Evolutionary conservation across 768 basidiomycete species (phyloP), one percentile per base, ranked within the genome.

Genomic region (Tylopilus vinaceipallidus): DNA sequence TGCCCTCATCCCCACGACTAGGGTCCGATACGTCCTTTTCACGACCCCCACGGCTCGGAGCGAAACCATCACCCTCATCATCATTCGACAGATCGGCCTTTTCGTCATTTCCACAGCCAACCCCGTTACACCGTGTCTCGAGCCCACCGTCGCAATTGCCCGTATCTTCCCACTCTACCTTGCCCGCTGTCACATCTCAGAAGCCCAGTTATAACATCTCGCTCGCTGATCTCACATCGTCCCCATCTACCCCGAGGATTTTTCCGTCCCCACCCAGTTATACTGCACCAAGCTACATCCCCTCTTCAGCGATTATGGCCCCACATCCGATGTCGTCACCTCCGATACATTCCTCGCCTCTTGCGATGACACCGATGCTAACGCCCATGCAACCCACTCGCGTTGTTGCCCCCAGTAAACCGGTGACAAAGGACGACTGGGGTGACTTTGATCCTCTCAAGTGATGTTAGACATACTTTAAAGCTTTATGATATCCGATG

Each of bases 361-460:
- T 60, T n/a, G 50, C 68, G 5, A 79, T 80, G 72, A 71, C 76
- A 23, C 71, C 75, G 38, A 65, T 89, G 44, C 68, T 91, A 20
- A 73, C 79, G 4, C 90, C 89, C 3, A 62, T 78, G 24, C 80
- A 81, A 52, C 73, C 79, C 11, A 69, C 76, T 11, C 77, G 80
- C 52, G 46, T 65, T 34, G 65, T 54, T 60, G 54, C 62, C 17
- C 26, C 73, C 6, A 65, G 73, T 14, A 82, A 81, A 54, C 76
- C 73, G 40, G 57, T 76, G 13, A 76, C 81, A 27, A 86, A 84
- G 57, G 77, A 83, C 55, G 83, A 83, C 51, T 90, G 86, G 86
- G 81, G 81, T 20, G 90, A 88, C 63, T 92, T 92, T 62, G 90
- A 92, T 71, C 90, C 90, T 12, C 66, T 68, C 24, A 68, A 51